Base-by-base conservation (phyloP, 139 green algal species). In the Microglena sp. region DNA sequence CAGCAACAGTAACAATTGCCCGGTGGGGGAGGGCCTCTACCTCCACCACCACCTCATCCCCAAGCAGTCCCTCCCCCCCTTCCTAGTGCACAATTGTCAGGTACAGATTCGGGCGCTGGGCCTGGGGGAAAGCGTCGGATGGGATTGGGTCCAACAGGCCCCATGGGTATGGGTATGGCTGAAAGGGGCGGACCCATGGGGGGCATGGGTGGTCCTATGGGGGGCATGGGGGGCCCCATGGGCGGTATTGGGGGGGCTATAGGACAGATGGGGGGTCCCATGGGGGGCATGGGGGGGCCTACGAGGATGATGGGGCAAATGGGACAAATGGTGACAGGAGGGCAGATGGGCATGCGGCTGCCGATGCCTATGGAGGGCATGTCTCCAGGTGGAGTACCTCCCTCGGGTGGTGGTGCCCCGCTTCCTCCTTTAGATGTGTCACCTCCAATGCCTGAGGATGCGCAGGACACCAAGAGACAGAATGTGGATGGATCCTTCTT, bases 391-490 rank as follows among this genome's bases (percentile, higher is more conserved):
- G n/a, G 64, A 34, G 29, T 67, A 62, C 72, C 67, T 22, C 5
- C 4, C 28, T 4, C 5, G 24, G 44, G 28, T 24, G 28, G 34
- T 0, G 22, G 30, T 1, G 55, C 63, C 11, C 55, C 68, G 36
- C 32, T 69, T 64, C 72, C 68, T 33, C 68, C 64, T 3, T 57
- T 59, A 5, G 76, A 75, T 21, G 59, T 69, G 21, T 65, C 69
- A 30, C 68, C 79, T 22, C 68, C 64, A 21, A 68, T 77, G 31
- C 68, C 77, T 0, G 76, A 73, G 2, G 84, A 82, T 3, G 68
- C 74, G 64, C 77, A 66, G 1, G 82, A 84, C 2, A 60, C 80
- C 60, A 89, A 90, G 73, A 65, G 79, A n/a, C 53, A 68, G 45
- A 72, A 82, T 43, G 73, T 35, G 6, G 80, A 89, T 31, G 61